These are phyloP conservation scores for Boletus vinaceobasis DNA, from an alignment of 768 basidiomycete genomes.

Conservation along the genomic window DNA sequence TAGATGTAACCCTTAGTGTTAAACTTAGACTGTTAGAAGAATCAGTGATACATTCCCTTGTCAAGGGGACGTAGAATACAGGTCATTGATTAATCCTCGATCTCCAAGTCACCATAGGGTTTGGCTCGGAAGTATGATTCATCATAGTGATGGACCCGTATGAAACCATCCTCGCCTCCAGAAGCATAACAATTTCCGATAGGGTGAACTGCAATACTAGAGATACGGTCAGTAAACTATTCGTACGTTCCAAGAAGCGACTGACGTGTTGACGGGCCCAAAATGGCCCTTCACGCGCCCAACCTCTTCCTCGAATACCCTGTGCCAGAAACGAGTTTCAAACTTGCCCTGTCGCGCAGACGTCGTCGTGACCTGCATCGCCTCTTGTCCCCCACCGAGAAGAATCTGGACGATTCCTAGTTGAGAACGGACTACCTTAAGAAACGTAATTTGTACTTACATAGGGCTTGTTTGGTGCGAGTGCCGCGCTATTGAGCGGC, in stretches of 20 bases:
- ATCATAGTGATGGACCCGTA: conserved; percentile 90
- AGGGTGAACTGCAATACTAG: conserved; percentile 90
- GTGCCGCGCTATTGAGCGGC: conserved; percentile 89
- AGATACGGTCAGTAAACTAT: conserved; percentile 4
- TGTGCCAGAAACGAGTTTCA: conserved; percentile 98
- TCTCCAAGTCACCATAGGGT: conserved; percentile 89
- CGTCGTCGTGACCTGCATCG: conserved; percentile 95
- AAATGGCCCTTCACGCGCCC: conserved; percentile 98
- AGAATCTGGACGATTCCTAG: conserved; percentile 52
- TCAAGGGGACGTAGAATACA: conserved; percentile 6
- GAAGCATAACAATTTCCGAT: conserved; percentile 86
- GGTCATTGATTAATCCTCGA: conserved; percentile 45
- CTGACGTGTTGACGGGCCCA: conserved; percentile 93
- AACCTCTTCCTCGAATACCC: conserved; percentile 93
- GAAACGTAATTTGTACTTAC: conserved; percentile 38
- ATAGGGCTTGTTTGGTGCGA: conserved; percentile 82
- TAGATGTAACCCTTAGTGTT: neutral
- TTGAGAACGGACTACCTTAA: neutral
- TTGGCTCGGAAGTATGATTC: conserved; percentile 90
- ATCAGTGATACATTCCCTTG: conserved; percentile 7
- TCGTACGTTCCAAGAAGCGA: conserved; percentile 15
- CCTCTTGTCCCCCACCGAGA: conserved; percentile 96
- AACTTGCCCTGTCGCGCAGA: conserved; percentile 94
- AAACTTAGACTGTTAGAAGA: neutral
- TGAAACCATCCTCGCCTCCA: conserved; percentile 95